These are phyloP conservation scores for Plasmodium falciparum DNA, from an alignment of 169 alveolate species.

Conservation along the genomic window DNA sequence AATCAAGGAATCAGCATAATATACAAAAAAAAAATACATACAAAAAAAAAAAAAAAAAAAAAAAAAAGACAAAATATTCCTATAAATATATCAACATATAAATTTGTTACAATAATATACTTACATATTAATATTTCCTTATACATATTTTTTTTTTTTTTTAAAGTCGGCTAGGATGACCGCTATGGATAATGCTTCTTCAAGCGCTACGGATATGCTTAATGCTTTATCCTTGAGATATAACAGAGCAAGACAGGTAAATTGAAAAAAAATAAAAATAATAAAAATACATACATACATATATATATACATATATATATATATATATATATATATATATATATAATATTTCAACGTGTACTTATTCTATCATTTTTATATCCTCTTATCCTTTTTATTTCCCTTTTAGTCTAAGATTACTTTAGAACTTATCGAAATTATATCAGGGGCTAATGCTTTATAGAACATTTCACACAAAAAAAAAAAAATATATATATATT, in stretches of 20 bases:
- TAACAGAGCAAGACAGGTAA: conserved; percentile 89
- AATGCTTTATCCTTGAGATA: conserved; percentile 84
- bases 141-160: background rate
- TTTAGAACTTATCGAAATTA: conserved; percentile 94
- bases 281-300: background rate
- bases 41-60: too few relatives aligned
- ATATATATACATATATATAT: background rate
- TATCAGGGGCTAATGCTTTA: conserved; percentile 95
- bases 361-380: background rate
- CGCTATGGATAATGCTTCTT: conserved; percentile 93
- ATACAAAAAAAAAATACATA: background rate
- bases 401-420: conserved; percentile 91
- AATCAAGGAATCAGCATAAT: background rate
- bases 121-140: background rate
- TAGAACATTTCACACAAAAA: conserved; percentile 33
- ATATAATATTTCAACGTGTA: background rate
- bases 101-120: background rate
- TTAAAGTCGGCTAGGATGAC: conserved; percentile 90
- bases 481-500: background rate
- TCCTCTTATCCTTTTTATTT: background rate
- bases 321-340: background rate
- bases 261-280: background rate
- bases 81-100: too few relatives aligned
- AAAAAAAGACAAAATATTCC: too few relatives aligned
- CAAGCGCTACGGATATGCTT: conserved; percentile 91